phyloP scores from a whole-genome alignment of 768 basidiomycete genomes.

The Candolleomyces eurysporus region DNA sequence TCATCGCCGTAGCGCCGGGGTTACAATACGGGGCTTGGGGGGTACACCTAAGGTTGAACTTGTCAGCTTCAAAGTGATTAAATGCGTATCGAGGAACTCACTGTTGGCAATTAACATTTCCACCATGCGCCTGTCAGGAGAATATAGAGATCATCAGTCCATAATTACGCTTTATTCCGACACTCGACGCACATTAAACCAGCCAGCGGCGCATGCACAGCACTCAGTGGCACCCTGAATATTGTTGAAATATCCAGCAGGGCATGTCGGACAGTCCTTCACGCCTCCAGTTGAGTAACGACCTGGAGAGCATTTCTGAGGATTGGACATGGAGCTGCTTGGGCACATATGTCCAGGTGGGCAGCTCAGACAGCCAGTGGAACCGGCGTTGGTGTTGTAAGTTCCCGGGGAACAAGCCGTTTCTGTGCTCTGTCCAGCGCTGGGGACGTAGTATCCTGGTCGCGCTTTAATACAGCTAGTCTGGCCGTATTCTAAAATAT shows the following conservation, averaged over 20 bases:
- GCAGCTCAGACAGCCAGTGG: constrained; percentile 11
- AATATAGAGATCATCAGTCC: background rate
- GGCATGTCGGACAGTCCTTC: constrained; percentile 17
- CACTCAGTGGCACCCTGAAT: constrained; percentile 23
- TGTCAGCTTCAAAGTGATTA: background rate
- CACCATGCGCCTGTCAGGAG: constrained; percentile 14
- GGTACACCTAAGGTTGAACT: constrained; percentile 17
- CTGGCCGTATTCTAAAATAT: constrained; percentile 13
- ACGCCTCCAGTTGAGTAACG: constrained; percentile 22
- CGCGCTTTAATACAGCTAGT: constrained; percentile 13
- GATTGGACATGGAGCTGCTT: constrained; percentile 14
- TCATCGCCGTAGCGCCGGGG: constrained; percentile 18
- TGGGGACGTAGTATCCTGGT: constrained; percentile 21
- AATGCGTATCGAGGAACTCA: background rate
- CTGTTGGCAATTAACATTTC: constrained; percentile 23
- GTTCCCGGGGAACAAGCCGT: constrained; percentile 19
- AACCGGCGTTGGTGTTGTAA: background rate
- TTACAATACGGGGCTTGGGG: constrained; percentile 22
- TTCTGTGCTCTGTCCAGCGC: constrained; percentile 15
- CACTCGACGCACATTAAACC: constrained; percentile 19
- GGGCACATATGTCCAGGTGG: constrained; percentile 22
- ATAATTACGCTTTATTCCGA: too few species aligned
- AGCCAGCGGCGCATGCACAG: constrained; percentile 25
- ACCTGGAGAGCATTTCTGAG: constrained; percentile 24
- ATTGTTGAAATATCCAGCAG: constrained; percentile 24